phyloP scores from a whole-genome alignment of 257 asterid species.

The Ilex asprella region DNA sequence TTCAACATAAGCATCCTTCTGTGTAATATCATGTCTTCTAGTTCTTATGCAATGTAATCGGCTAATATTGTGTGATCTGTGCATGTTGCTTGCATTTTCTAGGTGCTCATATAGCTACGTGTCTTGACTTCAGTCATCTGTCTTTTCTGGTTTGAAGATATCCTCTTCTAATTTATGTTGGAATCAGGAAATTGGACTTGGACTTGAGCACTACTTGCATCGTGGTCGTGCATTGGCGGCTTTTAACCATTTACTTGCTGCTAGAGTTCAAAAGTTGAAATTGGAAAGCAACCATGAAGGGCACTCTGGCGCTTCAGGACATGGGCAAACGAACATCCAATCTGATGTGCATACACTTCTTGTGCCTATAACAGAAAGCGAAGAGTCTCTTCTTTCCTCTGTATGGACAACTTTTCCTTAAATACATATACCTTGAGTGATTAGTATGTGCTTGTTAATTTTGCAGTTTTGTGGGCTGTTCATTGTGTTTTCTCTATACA shows the following conservation, averaged over 20 bases:
- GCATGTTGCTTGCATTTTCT: too few relatives aligned
- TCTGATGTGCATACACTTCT: slow-evolving; percentile 73
- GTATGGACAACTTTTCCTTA: slow-evolving; percentile 43
- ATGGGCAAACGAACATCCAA: slow-evolving; percentile 68
- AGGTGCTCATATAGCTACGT: too few relatives aligned
- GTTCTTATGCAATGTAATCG: too few relatives aligned
- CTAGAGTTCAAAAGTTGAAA: slow-evolving; percentile 64
- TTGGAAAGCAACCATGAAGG: slow-evolving; percentile 43
- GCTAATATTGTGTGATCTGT: too few relatives aligned
- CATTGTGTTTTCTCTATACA: too few relatives aligned
- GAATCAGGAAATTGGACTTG: slow-evolving; percentile 74
- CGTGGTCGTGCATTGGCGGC: slow-evolving; percentile 99
- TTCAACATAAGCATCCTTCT: too few relatives aligned
- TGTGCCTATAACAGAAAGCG: slow-evolving; percentile 61
- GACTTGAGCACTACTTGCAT: slow-evolving; percentile 91
- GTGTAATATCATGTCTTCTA: too few relatives aligned
- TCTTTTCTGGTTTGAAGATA: slow-evolving; percentile 4
- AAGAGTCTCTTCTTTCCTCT: slow-evolving; percentile 78
- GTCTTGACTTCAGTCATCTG: too few relatives aligned
- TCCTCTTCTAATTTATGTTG: slow-evolving; percentile 15
- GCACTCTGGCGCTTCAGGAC: slow-evolving; percentile 44
- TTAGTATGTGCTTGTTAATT: too few relatives aligned
- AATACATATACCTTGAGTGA: too few relatives aligned
- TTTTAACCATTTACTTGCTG: slow-evolving; percentile 58
- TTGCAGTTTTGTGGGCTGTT: too few relatives aligned